These are phyloP conservation scores for Austroboletus rostrupii DNA, from an alignment of 1,284 basidiomycete species.

Conservation along the genomic window DNA sequence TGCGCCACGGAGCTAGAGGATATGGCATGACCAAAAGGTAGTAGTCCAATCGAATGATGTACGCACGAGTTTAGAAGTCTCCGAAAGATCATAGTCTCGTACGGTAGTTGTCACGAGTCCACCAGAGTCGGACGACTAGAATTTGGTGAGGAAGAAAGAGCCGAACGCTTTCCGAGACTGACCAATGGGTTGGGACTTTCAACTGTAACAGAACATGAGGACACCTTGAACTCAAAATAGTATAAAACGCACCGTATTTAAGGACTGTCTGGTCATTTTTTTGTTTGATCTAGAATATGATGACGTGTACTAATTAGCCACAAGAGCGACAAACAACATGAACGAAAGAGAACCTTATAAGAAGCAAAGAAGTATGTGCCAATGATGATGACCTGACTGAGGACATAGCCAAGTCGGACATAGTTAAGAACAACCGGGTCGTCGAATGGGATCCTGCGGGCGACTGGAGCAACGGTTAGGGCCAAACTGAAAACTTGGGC, in stretches of 20 bases:
- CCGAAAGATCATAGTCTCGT: slow-evolving; percentile 87
- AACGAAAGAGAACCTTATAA: slow-evolving; percentile 49
- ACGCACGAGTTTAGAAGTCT: slow-evolving; percentile 83
- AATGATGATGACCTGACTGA: slow-evolving; percentile 68
- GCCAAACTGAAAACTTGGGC: neutral
- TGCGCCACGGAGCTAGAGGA: slow-evolving; percentile 57
- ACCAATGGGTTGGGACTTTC: slow-evolving; percentile 63
- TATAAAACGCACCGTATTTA: slow-evolving; percentile 74
- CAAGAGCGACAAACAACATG: neutral
- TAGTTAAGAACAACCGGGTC: slow-evolving; percentile 81
- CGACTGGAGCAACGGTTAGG: slow-evolving; percentile 48
- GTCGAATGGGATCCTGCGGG: slow-evolving; percentile 88
- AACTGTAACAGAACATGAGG: slow-evolving; percentile 37
- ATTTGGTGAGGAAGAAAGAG: slow-evolving; percentile 6
- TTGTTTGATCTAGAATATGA: slow-evolving; percentile 67
- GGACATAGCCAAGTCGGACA: slow-evolving; percentile 82
- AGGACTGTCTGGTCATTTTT: slow-evolving; percentile 95
- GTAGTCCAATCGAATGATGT: neutral
- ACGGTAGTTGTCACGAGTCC: slow-evolving; percentile 90
- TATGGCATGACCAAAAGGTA: neutral
- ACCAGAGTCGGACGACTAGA: slow-evolving; percentile 67
- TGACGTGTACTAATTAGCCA: slow-evolving; percentile 19
- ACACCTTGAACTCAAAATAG: neutral
- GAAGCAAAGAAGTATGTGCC: slow-evolving; percentile 76
- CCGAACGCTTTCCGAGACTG: slow-evolving; percentile 14